A percentile compares a stretch with the other conserved stretches of the same genome.
These are phyloP conservation scores for Diaporthe nobilis DNA, from an alignment of 2,329 filamentous ascomycete species.

Conservation along the genomic window DNA sequence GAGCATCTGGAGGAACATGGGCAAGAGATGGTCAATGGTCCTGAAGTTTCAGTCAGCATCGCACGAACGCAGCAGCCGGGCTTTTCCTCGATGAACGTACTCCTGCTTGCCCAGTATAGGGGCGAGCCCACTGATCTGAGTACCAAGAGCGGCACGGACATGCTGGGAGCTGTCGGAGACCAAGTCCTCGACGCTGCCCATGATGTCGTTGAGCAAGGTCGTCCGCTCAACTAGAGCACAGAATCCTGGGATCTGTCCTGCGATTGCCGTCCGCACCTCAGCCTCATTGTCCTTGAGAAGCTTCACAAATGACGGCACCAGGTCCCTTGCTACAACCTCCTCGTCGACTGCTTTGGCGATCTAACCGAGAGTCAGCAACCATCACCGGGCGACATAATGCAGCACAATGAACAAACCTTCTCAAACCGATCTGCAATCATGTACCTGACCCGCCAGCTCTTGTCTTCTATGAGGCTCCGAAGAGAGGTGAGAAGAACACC, in stretches of 20 bases:
- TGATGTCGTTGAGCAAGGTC: slow-evolving; percentile 93
- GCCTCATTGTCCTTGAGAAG: slow-evolving; percentile 98
- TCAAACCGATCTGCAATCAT: slow-evolving; percentile 99
- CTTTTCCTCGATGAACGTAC: slow-evolving; percentile 64
- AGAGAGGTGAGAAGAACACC: slow-evolving; percentile 92
- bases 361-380: slow-evolving; percentile 59
- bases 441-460: slow-evolving; percentile 99
- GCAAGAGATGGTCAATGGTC: slow-evolving; percentile 95
- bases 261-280: slow-evolving; percentile 96
- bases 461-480: slow-evolving; percentile 96
- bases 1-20: slow-evolving; percentile 99
- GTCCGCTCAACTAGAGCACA: slow-evolving; percentile 90
- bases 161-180: slow-evolving; percentile 97
- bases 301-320: slow-evolving; percentile 97
- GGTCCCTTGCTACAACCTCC: slow-evolving; percentile 92
- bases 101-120: slow-evolving; percentile 98
- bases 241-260: slow-evolving; percentile 98
- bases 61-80: neutral
- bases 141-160: slow-evolving; percentile 93
- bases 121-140: slow-evolving; percentile 95
- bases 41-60: slow-evolving; percentile 59
- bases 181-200: slow-evolving; percentile 95
- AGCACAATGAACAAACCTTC: slow-evolving; percentile 73
- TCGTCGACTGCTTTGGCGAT: slow-evolving; percentile 99
- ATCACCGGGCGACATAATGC: neutral